Conservation (phyloP, 305 asterid species). For the Fraxinus angustifolia region DNA sequence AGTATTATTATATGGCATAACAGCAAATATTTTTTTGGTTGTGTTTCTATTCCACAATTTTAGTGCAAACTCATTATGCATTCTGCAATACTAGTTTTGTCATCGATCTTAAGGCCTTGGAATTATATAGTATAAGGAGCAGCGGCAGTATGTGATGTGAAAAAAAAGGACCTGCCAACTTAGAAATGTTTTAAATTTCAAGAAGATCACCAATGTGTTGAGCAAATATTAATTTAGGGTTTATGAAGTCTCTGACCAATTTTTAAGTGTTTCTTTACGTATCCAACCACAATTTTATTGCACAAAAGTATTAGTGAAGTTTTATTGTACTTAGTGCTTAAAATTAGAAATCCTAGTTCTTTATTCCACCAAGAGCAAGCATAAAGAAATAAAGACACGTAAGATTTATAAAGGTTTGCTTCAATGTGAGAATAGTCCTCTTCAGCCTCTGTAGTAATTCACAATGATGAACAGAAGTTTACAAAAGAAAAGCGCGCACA, state of each 20-base stretch:
- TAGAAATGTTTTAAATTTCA: background rate
- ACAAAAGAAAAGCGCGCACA: background rate
- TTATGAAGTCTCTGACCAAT: background rate
- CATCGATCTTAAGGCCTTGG: background rate
- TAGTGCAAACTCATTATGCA: background rate
- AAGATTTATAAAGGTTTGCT: background rate
- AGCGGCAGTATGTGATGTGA: background rate
- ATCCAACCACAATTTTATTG: background rate
- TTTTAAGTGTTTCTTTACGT: background rate
- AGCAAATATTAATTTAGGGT: background rate
- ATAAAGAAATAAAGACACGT: background rate
- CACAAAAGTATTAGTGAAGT: background rate
- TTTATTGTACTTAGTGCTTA: background rate
- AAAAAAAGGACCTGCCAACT: background rate
- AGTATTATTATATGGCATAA: background rate
- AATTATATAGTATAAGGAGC: background rate
- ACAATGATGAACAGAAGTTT: background rate
- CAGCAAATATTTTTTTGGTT: background rate
- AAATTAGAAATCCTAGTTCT: background rate
- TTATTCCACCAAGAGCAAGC: background rate
- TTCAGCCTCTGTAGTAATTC: background rate
- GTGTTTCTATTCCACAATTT: background rate
- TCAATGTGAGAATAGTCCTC: background rate
- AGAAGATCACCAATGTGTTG: background rate
- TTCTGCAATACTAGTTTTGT: background rate